Base-by-base conservation (phyloP, 2,329 filamentous ascomycete genomes). In the Ceratocystis colombiana region DNA sequence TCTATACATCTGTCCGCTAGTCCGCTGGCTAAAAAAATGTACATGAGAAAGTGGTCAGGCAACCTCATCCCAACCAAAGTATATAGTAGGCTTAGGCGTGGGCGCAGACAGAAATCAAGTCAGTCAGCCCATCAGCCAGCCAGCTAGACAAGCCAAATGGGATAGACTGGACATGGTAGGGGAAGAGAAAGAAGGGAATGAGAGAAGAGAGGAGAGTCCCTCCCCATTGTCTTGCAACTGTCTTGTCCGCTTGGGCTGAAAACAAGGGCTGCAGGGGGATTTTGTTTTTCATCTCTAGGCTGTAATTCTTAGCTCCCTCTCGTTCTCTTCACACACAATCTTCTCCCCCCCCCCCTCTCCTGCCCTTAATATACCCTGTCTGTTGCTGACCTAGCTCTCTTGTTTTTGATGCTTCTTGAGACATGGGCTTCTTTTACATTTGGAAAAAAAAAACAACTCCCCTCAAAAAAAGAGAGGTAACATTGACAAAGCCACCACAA, bases 241-340 rank as follows among this genome's bases (percentile, higher is more conserved):
- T 59, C 53, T 59, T 37, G 53, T 59, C 53, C 53, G 12, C 28
- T 33, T 59, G 53, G 53, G 53, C 53, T 59, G 53, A 59, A 59
- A 59, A 59, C 17, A 33, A 25, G 10, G 22, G 20, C 15, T 17
- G 53, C 17, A 33, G 53, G 53, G 53, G 53, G 53, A 37, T 30
- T 59, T 33, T 59, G 53, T 59, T 59, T 50, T 59, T 59, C 12
- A 17, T 33, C 15, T 59, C 28, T 12, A 53, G 48, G 48, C 48
- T 17, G 53, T 59, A 30, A 30, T 25, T 59, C 22, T 59, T 20
- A n/a, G 53, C 7, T 30, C 33, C n/a, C 53, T n/a, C 53, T 10
- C n/a, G 46, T n/a, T n/a, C 12, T 12, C 20, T 53, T 25, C 10
- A 12, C 33, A 37, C 37, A 12, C 37, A 37, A 37, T 37, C 37